Evolutionary conservation across 2,329 filamentous ascomycete genomes (phyloP).

Genomic region (Pseudogymnoascus sp.): DNA sequence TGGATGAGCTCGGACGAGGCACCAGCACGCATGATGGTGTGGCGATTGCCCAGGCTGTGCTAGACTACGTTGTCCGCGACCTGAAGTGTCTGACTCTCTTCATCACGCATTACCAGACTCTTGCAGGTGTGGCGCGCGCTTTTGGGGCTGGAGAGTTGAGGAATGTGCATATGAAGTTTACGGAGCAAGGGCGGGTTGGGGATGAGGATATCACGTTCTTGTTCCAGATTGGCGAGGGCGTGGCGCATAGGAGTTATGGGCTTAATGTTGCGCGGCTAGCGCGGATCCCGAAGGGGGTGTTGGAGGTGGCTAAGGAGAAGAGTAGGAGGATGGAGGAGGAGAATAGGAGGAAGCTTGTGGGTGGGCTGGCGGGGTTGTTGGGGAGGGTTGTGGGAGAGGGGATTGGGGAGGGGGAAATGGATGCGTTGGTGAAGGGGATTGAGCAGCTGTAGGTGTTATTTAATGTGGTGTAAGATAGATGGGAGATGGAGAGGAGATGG

Average conservation of each 20-base stretch:
- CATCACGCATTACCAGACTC: conserved; percentile 93
- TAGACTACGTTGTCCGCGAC: conserved; percentile 72
- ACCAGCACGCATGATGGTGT: conserved; percentile 94
- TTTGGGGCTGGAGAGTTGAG: conserved; percentile 56
- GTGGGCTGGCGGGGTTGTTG: conserved; percentile 23
- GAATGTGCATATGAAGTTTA: conserved; percentile 95
- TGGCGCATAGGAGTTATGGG: conserved; percentile 89
- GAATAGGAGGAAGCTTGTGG: conserved; percentile 53
- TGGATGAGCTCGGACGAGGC: conserved; percentile 89
- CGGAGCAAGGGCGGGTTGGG: conserved; percentile 32
- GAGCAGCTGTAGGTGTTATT: conserved; percentile 44
- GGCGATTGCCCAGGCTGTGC: conserved; percentile 86
- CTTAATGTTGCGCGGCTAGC: conserved; percentile 87
- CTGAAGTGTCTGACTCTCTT: conserved; percentile 77
- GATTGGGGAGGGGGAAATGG: conserved; percentile 17
- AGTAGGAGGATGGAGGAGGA: conserved; percentile 71
- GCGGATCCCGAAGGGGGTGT: conserved; percentile 64
- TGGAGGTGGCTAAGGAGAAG: conserved; percentile 72
- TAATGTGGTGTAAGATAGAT: background rate
- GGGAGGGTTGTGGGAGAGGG: conserved; percentile 18
- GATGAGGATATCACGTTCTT: conserved; percentile 85
- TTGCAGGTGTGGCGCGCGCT: conserved; percentile 60
- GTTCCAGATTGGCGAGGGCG: conserved; percentile 84
- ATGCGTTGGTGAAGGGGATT: conserved; percentile 31
- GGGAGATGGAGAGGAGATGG: background rate